Evolutionary conservation across 768 basidiomycete species (phyloP).

Genomic region (Tulasnella sp.): DNA sequence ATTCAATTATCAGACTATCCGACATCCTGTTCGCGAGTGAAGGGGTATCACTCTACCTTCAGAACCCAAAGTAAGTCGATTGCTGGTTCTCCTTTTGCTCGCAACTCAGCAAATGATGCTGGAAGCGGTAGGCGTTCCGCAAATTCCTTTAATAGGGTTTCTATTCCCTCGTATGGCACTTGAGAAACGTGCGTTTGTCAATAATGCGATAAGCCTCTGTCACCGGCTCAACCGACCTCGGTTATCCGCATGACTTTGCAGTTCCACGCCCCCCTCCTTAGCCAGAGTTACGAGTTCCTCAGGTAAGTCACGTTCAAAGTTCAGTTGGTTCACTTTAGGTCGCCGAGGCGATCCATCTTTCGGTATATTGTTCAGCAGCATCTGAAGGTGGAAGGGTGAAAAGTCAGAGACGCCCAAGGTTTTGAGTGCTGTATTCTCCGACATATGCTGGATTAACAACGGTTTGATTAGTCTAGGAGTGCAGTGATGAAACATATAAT

Average conservation of each 20-base stretch:
- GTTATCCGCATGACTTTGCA: conserved; percentile 29
- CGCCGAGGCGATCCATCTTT: background rate
- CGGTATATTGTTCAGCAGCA: conserved; percentile 12
- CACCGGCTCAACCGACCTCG: conserved; percentile 13
- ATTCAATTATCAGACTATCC: background rate
- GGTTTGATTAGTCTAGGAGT: background rate
- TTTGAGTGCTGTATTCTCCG: conserved; percentile 19
- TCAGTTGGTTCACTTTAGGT: conserved; percentile 28
- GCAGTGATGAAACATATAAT: background rate
- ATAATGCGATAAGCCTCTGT: background rate
- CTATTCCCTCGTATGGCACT: conserved; percentile 26
- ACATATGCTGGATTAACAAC: conserved; percentile 23
- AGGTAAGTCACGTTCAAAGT: conserved; percentile 30
- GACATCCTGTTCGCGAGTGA: background rate
- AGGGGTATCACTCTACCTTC: conserved; percentile 19
- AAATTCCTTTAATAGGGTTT: conserved; percentile 28
- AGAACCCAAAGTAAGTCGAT: conserved; percentile 28
- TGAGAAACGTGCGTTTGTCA: background rate
- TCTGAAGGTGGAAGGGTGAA: conserved; percentile 21
- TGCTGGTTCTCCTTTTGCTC: conserved; percentile 19
- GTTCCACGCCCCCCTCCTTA: conserved; percentile 27
- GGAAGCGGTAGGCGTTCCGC: conserved; percentile 28
- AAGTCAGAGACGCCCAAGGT: conserved; percentile 30
- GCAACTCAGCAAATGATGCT: conserved; percentile 14
- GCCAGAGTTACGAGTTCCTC: conserved; percentile 17